Evolutionary conservation across 1,284 basidiomycete genomes (phyloP).

Genomic region (Apiotrichum sp.): DNA sequence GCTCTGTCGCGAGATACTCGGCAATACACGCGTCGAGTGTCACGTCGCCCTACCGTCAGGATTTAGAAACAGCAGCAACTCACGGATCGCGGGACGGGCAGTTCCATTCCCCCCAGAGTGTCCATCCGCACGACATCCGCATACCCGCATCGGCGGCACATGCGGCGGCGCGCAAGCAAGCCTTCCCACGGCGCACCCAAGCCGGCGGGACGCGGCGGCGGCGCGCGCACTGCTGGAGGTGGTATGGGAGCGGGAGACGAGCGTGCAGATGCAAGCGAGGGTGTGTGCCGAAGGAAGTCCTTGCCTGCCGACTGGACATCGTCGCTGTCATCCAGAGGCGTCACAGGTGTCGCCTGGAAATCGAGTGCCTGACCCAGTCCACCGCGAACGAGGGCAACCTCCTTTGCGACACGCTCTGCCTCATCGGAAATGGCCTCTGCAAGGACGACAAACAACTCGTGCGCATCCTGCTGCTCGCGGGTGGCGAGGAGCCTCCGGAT

Average conservation of each 20-base stretch:
- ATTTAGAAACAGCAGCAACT: constrained; percentile 13
- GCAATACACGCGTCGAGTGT: constrained; percentile 46
- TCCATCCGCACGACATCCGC: constrained; percentile 42
- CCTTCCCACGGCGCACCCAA: constrained; percentile 45
- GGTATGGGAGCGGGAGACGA: not conserved
- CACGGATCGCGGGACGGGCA: constrained; percentile 40
- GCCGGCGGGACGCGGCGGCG: not conserved
- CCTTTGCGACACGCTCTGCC: constrained; percentile 47
- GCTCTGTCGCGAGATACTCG: constrained; percentile 48
- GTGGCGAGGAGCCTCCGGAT: constrained; percentile 68
- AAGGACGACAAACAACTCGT: constrained; percentile 86
- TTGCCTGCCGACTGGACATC: no score
- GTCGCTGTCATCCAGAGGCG: no score
- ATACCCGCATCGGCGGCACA: constrained; percentile 42
- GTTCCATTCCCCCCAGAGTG: constrained; percentile 42
- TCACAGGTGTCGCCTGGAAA: not conserved
- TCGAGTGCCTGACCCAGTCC: constrained; percentile 14
- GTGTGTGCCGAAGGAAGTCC: no score
- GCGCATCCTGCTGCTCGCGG: constrained; percentile 88
- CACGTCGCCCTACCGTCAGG: constrained; percentile 37
- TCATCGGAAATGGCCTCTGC: constrained; percentile 82
- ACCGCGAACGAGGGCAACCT: constrained; percentile 27
- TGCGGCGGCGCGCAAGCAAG: constrained; percentile 39
- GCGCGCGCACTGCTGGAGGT: not conserved
- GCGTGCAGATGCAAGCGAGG: not conserved